Evolutionary conservation across 768 basidiomycete species (phyloP).

Genomic region (Pleurotus citrinopileatus): DNA sequence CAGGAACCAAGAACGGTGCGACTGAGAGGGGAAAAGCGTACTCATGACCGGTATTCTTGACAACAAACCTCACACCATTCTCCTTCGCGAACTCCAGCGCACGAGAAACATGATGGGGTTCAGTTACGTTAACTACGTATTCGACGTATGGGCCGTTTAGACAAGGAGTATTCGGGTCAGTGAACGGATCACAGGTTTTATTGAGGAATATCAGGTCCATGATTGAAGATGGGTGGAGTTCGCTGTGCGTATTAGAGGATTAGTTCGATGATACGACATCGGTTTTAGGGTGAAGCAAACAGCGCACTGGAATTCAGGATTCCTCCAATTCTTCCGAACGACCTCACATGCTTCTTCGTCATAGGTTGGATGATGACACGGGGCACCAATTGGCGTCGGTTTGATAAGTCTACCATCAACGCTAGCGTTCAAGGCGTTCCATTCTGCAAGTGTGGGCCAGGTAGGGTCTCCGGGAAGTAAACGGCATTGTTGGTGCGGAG

Average conservation of each 20-base stretch:
- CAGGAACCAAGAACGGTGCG: not conserved
- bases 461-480: not conserved
- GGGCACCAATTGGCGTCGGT: not conserved
- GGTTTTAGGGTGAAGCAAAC: too few relatives aligned
- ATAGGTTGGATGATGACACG: conserved; percentile 1
- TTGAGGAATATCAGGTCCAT: conserved; percentile 18
- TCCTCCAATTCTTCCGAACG: not conserved
- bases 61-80: conserved; percentile 33
- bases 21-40: conserved; percentile 6
- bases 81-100: conserved; percentile 33
- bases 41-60: conserved; percentile 35
- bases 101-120: conserved; percentile 8
- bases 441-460: not conserved
- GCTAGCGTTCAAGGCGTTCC: not conserved
- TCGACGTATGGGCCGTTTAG: conserved; percentile 17
- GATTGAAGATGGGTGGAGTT: conserved; percentile 15
- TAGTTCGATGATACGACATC: too few relatives aligned
- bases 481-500: not conserved
- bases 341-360: conserved; percentile 2
- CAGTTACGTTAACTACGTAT: conserved; percentile 12
- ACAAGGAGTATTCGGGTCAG: conserved; percentile 10
- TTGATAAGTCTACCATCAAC: conserved; percentile 6
- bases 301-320: conserved; percentile 2
- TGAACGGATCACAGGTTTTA: conserved; percentile 21
- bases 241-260: conserved; percentile 1